Percentiles rank a stretch among this genome's conserved stretches.
phyloP scores from a whole-genome alignment of 176 grass and related monocot species.

The Neostapfia colusana region DNA sequence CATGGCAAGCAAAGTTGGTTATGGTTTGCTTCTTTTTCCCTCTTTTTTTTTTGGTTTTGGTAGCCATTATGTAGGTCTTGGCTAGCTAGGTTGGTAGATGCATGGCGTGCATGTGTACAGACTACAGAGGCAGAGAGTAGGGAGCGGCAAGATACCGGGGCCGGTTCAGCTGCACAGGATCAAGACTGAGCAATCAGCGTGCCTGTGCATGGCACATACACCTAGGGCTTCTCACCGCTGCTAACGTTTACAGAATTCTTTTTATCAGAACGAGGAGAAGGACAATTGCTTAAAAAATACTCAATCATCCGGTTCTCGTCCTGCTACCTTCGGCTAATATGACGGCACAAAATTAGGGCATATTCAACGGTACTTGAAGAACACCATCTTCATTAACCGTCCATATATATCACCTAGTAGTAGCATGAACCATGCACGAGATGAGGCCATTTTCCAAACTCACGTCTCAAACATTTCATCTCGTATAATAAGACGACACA shows the following conservation, averaged over 20 bases:
- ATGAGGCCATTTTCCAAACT: neutral
- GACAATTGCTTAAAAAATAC: constrained; percentile 24
- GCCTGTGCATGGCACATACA: constrained; percentile 26
- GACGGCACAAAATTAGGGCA: neutral
- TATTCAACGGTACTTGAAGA: neutral
- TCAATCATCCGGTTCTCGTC: constrained; percentile 6
- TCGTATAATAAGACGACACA: no score
- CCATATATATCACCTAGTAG: no score
- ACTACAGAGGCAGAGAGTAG: constrained; percentile 34
- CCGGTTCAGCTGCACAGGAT: neutral
- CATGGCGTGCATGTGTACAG: constrained; percentile 20
- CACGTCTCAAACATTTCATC: no score
- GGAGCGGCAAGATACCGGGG: constrained; percentile 22
- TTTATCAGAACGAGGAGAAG: constrained; percentile 7
- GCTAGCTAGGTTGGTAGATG: constrained; percentile 6
- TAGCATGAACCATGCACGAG: neutral
- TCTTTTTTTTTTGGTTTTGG: neutral
- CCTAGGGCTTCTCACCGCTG: neutral
- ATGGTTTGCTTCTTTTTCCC: neutral
- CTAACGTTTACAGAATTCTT: neutral
- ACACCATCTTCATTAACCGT: neutral
- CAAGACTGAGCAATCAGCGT: constrained; percentile 31
- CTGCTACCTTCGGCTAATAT: neutral
- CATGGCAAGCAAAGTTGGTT: neutral
- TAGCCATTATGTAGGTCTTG: neutral